Evolutionary conservation across 2,329 filamentous ascomycete genomes (phyloP).

Genomic region (Orbilia blumenaviensis): DNA sequence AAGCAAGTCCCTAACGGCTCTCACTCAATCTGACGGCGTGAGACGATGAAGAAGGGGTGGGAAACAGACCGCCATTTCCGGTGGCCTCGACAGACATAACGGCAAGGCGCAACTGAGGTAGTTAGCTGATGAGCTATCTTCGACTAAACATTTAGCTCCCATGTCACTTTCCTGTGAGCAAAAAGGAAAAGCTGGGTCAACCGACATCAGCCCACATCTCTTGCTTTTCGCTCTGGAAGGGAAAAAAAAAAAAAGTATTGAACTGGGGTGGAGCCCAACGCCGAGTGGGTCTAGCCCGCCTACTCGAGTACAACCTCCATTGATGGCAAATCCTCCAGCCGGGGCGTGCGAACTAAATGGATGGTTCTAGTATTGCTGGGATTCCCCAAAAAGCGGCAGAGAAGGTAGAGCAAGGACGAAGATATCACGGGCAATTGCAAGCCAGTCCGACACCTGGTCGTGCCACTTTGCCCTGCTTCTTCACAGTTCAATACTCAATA

Average conservation of each 20-base stretch:
- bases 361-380: slow-evolving; percentile 40
- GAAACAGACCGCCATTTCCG: not conserved
- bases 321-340: slow-evolving; percentile 11
- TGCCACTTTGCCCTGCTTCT: slow-evolving; percentile 15
- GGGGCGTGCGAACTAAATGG: not conserved
- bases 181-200: not conserved
- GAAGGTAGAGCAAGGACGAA: slow-evolving; percentile 6
- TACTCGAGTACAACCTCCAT: not conserved
- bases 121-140: slow-evolving; percentile 1
- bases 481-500: not conserved
- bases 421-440: slow-evolving; percentile 22
- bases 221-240: not conserved
- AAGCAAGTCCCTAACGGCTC: slow-evolving; percentile 12
- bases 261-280: slow-evolving; percentile 11
- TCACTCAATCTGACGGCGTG: not conserved
- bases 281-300: slow-evolving; percentile 26
- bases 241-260: not conserved
- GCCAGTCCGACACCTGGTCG: not conserved
- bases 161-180: slow-evolving; percentile 1
- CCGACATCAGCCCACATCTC: slow-evolving; percentile 9
- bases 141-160: not conserved
- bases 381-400: slow-evolving; percentile 28
- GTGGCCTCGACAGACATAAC: slow-evolving; percentile 8
- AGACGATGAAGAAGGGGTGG: not conserved
- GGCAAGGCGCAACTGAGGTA: slow-evolving; percentile 14